phyloP scores from a whole-genome alignment of 2,329 filamentous ascomycete genomes.

The Fusarium citri region DNA sequence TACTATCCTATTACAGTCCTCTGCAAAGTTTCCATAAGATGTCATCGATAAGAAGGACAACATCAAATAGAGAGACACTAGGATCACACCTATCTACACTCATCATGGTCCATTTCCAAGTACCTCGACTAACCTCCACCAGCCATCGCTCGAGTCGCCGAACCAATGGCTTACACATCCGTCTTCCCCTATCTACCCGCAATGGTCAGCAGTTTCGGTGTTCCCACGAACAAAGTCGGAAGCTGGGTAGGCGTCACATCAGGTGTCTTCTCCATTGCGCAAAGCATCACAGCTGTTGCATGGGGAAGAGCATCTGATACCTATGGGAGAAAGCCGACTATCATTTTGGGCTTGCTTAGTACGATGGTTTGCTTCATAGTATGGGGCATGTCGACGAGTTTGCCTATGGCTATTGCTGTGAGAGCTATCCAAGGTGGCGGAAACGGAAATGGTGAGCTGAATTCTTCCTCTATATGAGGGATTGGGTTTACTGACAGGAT shows the following conservation, averaged over 20 bases:
- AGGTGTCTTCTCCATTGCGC: conserved; percentile 77
- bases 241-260: conserved; percentile 84
- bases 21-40: background rate
- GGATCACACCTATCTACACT: background rate
- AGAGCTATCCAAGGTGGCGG: conserved; percentile 83
- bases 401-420: conserved; percentile 82
- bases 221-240: conserved; percentile 77
- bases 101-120: conserved; percentile 32
- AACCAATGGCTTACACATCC: conserved; percentile 78
- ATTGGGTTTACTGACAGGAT: background rate
- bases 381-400: conserved; percentile 84
- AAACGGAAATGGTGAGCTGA: conserved; percentile 79
- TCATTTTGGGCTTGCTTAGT: conserved; percentile 77
- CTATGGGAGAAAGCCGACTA: conserved; percentile 84
- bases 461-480: too few species aligned
- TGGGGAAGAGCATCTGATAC: conserved; percentile 84
- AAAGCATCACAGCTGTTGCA: conserved; percentile 76
- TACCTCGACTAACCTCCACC: conserved; percentile 49
- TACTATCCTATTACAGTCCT: too few species aligned
- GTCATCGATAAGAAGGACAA: conserved; percentile 16
- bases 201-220: conserved; percentile 84
- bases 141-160: conserved; percentile 84
- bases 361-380: conserved; percentile 85
- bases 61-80: conserved; percentile 35
- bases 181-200: conserved; percentile 79